phyloP scores from a whole-genome alignment of 768 basidiomycete genomes.

The Hortiboletus flavorubellus region DNA sequence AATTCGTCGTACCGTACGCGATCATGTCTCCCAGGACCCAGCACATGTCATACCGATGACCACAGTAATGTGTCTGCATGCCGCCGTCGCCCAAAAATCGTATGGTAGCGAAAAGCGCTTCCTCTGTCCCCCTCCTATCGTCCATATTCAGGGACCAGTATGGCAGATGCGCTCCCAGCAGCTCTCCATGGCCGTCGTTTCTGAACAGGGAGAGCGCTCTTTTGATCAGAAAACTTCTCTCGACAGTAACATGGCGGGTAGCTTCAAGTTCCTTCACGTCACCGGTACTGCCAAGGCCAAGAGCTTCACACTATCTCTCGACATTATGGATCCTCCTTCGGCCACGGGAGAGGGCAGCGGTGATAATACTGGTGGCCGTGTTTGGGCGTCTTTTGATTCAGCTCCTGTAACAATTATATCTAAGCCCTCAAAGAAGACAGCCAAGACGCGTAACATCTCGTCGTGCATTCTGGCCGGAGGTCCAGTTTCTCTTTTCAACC shows the following conservation, averaged over 20 bases:
- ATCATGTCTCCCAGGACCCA: slow-evolving; percentile 75
- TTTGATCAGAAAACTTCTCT: slow-evolving; percentile 82
- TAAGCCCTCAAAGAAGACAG: slow-evolving; percentile 96
- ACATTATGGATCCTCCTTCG: slow-evolving; percentile 74
- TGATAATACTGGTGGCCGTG: slow-evolving; percentile 49
- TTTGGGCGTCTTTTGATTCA: slow-evolving; percentile 92
- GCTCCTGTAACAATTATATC: slow-evolving; percentile 93
- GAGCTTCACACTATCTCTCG: slow-evolving; percentile 82
- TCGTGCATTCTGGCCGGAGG: slow-evolving; percentile 88
- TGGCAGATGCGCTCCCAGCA: slow-evolving; percentile 81
- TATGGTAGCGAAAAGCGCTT: slow-evolving; percentile 96
- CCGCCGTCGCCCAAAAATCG: slow-evolving; percentile 93
- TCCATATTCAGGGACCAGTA: slow-evolving; percentile 87
- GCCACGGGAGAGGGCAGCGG: slow-evolving; percentile 37
- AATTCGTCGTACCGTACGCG: slow-evolving; percentile 81
- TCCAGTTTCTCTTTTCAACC: slow-evolving; percentile 90
- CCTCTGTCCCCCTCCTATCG: slow-evolving; percentile 89
- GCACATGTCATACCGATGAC: slow-evolving; percentile 83
- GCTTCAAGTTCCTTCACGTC: slow-evolving; percentile 91
- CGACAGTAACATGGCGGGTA: slow-evolving; percentile 81
- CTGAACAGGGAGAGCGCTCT: slow-evolving; percentile 77
- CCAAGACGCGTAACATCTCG: slow-evolving; percentile 88
- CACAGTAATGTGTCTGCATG: slow-evolving; percentile 85
- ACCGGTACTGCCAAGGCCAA: slow-evolving; percentile 87
- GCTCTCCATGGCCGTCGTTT: slow-evolving; percentile 82